Base-by-base conservation (phyloP, 306 rosid species). In the Boehmeria nivea region DNA sequence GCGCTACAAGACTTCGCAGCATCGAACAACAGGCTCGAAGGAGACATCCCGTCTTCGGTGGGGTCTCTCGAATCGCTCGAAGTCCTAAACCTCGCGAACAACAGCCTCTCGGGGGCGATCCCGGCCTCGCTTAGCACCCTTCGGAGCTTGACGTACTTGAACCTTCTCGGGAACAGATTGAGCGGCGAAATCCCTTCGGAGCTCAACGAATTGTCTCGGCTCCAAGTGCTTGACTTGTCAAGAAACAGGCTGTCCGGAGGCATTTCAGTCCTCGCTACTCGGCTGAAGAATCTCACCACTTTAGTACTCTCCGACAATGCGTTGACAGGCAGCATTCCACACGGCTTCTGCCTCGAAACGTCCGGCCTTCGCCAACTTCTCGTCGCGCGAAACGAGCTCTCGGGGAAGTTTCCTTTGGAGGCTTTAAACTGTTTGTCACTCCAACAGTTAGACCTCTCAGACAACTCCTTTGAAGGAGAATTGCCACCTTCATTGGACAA, bases 401-500 rank as follows among this genome's bases (percentile, higher is more conserved):
- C 85, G 0, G 96, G 94, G 16, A 61, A 45, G 11, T 91, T 91
- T 62, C 96, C 99, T 23, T 12, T 69, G 64, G 91, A 73, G 76
- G 42, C 85, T 9, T 74, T 91, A 49, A 73, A 66, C 68, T 91
- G 96, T 43, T 49, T 76, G 28, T 82, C 89, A 39, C 81, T 91
- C 63, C 91, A 81, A 69, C 95, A 87, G 69, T 60, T 91, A 55
- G 96, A 91, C 60, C 84, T 91, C 51, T 87, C 99, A 15, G 95
- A 78, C 21, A 91, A 91, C 69, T 63, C 50, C 46, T 78, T 87
- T 27, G 77, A 61, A 59, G 95, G 99, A 64, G 83, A 82, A 39
- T 72, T 91, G 28, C 95, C 99, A 13, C n/a, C 80, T 3, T 47
- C 26, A 70, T 21, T 87, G 16, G 84, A 77, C 68, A 68, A 71